phyloP scores from a whole-genome alignment of 2,329 filamentous ascomycete genomes.

The Dothideomycetes sp. region DNA sequence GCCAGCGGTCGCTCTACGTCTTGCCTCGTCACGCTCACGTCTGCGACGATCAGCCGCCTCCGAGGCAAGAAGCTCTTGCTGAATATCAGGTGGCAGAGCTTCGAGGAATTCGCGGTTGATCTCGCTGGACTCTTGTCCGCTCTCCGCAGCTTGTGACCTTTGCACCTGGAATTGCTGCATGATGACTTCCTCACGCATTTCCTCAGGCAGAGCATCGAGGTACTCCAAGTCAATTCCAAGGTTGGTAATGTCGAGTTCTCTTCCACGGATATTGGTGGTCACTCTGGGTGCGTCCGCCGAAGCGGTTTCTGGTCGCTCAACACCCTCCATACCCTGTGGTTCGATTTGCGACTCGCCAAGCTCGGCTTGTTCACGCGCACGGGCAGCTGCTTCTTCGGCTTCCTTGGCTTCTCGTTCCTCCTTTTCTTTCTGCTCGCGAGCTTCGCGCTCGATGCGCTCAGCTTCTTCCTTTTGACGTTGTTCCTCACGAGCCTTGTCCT shows the following conservation, averaged over 20 bases:
- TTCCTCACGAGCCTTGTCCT: constrained; percentile 54
- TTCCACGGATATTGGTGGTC: constrained; percentile 74
- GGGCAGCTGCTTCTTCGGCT: constrained; percentile 31
- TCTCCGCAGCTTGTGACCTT: constrained; percentile 57
- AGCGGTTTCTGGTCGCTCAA: constrained; percentile 38
- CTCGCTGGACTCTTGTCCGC: constrained; percentile 63
- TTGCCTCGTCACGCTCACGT: constrained; percentile 72
- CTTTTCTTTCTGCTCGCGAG: constrained; percentile 41
- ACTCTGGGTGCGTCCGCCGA: constrained; percentile 45
- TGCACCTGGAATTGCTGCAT: constrained; percentile 79
- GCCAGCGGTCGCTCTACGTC: constrained; percentile 52
- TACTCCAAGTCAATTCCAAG: constrained; percentile 93
- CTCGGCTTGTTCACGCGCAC: constrained; percentile 25
- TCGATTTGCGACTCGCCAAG: constrained; percentile 27
- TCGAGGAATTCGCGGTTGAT: constrained; percentile 92
- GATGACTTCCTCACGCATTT: constrained; percentile 91
- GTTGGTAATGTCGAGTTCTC: constrained; percentile 85
- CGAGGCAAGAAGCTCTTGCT: constrained; percentile 81
- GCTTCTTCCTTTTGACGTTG: constrained; percentile 53
- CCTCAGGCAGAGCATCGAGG: constrained; percentile 92
- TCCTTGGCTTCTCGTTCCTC: constrained; percentile 41
- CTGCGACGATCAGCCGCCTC: constrained; percentile 83
- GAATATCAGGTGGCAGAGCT: constrained; percentile 81
- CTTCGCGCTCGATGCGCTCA: constrained; percentile 48
- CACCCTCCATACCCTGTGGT: constrained; percentile 59